These are phyloP conservation scores for Pestalotiopsis sp. DNA, from an alignment of 2,329 filamentous ascomycete species.

Conservation along the genomic window DNA sequence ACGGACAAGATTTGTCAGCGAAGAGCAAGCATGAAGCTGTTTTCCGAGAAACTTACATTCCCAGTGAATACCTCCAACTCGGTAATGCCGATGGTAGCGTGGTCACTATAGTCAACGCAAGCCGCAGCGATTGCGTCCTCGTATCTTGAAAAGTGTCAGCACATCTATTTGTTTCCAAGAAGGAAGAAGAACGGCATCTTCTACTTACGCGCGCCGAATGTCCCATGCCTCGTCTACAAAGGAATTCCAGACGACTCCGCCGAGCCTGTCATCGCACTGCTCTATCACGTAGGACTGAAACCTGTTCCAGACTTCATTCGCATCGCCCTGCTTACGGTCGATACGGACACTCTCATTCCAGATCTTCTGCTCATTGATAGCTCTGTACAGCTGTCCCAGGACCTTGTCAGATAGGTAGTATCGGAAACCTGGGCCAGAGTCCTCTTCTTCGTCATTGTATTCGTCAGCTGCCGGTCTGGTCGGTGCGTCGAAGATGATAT, in stretches of 20 bases:
- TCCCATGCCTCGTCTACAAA: constrained; percentile 41
- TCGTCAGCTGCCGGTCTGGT: constrained; percentile 35
- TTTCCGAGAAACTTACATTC: constrained; percentile 21
- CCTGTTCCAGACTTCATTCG: constrained; percentile 45
- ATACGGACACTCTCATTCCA: constrained; percentile 53
- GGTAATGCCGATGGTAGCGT: constrained; percentile 43
- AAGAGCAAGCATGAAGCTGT: too few relatives aligned
- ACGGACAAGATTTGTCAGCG: background rate
- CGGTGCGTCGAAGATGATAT: constrained; percentile 40
- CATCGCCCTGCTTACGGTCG: constrained; percentile 22
- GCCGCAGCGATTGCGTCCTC: constrained; percentile 42
- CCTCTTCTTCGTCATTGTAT: constrained; percentile 50
- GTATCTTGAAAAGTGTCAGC: constrained; percentile 39
- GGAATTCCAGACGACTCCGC: constrained; percentile 35
- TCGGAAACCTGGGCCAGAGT: constrained; percentile 43
- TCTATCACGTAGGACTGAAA: constrained; percentile 34
- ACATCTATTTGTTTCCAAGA: background rate
- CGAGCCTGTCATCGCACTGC: constrained; percentile 29
- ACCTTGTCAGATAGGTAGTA: constrained; percentile 73
- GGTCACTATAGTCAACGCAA: constrained; percentile 49
- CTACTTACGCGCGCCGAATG: constrained; percentile 48
- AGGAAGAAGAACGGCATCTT: background rate
- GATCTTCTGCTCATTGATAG: constrained; percentile 72
- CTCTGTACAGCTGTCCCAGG: constrained; percentile 71
- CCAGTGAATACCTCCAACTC: constrained; percentile 60